Evolutionary conservation across 106 monocot species (phyloP), one percentile per base, ranked within the genome.

Genomic region (Platanthera guangdongensis): DNA sequence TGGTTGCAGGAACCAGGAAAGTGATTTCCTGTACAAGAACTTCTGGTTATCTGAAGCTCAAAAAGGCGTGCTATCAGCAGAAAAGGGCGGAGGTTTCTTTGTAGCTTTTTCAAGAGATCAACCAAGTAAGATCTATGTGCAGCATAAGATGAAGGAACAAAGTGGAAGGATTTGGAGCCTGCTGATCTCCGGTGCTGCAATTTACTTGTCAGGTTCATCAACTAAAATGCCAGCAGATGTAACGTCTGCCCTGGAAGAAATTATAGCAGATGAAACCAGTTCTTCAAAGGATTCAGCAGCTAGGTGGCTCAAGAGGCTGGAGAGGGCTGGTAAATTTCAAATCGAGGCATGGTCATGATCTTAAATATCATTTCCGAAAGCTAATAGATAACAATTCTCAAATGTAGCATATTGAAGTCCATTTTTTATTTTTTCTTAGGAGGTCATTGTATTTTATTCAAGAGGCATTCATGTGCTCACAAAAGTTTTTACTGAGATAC

Each of bases 51-150:
- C 85, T 21, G 89, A 94, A 63, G 57, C 89, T 1, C 78, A 79
- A 45, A 73, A 83, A 47, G 91, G 93, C 3, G 86, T 97, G 19
- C 76, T 97, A 15, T 91, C 97, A 25, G 10, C 68, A 50, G 74
- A 77, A 39, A 86, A 85, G 15, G 97, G 91, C 11, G 94, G 97
- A 22, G 97, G 93, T 9, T 92, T 97, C 68, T 92, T 88, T 75
- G 91, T 89, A 22, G 97, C 97, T 0, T 97, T 94, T 77, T 97
- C 93, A 15, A 88, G 97, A 55, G 97, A 97, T 77, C 91, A 94
- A 76, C 87, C 83, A 14, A 79, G 67, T 5, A 97, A 97, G 85
- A 75, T 94, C 8, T 94, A 94, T 76, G 97, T 92, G 81, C 93
- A 97, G 77, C 90, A 97, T 75, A 97, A 91, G 82, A 94, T 94